Evolutionary conservation across 1,139 yeast species (phyloP).

Genomic region (Hansenula lynferdii): DNA sequence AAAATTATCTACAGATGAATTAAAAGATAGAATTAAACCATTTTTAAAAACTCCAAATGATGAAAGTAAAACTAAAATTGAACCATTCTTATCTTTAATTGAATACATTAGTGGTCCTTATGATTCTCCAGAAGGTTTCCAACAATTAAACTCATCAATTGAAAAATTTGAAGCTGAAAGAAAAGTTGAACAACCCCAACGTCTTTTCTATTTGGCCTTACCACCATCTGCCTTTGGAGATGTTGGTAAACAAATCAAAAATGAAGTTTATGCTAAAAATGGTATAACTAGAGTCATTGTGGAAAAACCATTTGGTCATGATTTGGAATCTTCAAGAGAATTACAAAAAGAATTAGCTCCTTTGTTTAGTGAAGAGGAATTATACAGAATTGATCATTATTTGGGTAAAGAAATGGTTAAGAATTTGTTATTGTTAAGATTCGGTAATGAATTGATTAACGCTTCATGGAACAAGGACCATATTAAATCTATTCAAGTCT

Average conservation of each 20-base stretch:
- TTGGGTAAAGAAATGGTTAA: slow-evolving; percentile 98
- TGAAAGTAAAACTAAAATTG: slow-evolving; percentile 42
- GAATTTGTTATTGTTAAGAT: slow-evolving; percentile 81
- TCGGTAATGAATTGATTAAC: slow-evolving; percentile 80
- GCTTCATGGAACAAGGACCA: slow-evolving; percentile 85
- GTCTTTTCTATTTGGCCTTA: slow-evolving; percentile 87
- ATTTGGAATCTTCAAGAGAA: slow-evolving; percentile 70
- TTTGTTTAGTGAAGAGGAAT: slow-evolving; percentile 83
- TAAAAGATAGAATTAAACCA: slow-evolving; percentile 59
- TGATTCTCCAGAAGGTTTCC: slow-evolving; percentile 72
- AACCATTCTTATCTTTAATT: slow-evolving; percentile 60
- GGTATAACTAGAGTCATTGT: slow-evolving; percentile 82
- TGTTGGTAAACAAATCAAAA: slow-evolving; percentile 72
- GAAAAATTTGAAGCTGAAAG: slow-evolving; percentile 51
- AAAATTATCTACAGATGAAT: slow-evolving; percentile 58
- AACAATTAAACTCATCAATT: slow-evolving; percentile 48
- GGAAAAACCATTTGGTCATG: slow-evolving; percentile 98
- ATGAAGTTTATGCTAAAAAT: slow-evolving; percentile 56
- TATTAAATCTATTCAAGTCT: slow-evolving; percentile 76
- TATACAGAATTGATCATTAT: slow-evolving; percentile 95
- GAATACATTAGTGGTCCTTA: slow-evolving; percentile 75
- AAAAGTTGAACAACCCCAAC: slow-evolving; percentile 47
- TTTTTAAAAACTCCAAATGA: slow-evolving; percentile 57
- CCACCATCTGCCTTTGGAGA: slow-evolving; percentile 89
- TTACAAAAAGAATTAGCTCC: slow-evolving; percentile 79